Evolutionary conservation across 108 stramenopile genomes (phyloP).

Genomic region (Cyclotella atomus): DNA sequence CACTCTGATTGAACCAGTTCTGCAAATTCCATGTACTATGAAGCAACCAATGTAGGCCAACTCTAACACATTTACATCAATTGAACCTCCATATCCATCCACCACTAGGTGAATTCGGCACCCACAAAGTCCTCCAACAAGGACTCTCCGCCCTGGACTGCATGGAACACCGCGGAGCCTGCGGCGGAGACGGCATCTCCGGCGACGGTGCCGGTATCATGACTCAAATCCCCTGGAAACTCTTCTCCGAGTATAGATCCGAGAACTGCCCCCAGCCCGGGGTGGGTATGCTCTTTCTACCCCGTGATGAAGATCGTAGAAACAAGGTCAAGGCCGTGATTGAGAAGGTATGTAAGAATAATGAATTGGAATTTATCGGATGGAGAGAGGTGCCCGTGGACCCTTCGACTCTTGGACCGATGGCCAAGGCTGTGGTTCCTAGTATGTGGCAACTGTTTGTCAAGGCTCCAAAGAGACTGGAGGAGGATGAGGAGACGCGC

Average conservation of each 20-base stretch:
- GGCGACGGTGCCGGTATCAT: conserved; percentile 97
- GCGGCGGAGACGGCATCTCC: conserved; percentile 84
- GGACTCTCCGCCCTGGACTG: conserved; percentile 81
- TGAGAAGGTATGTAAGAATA: conserved; percentile 79
- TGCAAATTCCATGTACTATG: too few relatives aligned
- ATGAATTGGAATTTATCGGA: conserved; percentile 88
- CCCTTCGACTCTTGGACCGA: conserved; percentile 67
- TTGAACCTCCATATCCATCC: neutral
- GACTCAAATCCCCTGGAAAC: conserved; percentile 95
- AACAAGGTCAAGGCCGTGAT: conserved; percentile 73
- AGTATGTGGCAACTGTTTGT: conserved; percentile 95
- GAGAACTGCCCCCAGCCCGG: conserved; percentile 77
- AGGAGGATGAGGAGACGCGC: conserved; percentile 63
- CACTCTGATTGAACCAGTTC: too few relatives aligned
- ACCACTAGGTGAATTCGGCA: conserved; percentile 64
- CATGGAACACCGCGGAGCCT: conserved; percentile 91
- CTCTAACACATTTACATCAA: neutral
- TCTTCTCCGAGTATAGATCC: conserved; percentile 72
- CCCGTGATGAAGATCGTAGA: conserved; percentile 76
- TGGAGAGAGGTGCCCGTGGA: conserved; percentile 92
- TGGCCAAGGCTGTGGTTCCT: conserved; percentile 74
- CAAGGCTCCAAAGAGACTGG: conserved; percentile 76
- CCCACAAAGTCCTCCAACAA: conserved; percentile 76
- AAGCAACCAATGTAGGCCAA: neutral
- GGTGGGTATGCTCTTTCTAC: conserved; percentile 94